These are phyloP conservation scores for Jimgerdemannia flammicorona DNA, from an alignment of 192 early-diverging fungal species.

Conservation along the genomic window DNA sequence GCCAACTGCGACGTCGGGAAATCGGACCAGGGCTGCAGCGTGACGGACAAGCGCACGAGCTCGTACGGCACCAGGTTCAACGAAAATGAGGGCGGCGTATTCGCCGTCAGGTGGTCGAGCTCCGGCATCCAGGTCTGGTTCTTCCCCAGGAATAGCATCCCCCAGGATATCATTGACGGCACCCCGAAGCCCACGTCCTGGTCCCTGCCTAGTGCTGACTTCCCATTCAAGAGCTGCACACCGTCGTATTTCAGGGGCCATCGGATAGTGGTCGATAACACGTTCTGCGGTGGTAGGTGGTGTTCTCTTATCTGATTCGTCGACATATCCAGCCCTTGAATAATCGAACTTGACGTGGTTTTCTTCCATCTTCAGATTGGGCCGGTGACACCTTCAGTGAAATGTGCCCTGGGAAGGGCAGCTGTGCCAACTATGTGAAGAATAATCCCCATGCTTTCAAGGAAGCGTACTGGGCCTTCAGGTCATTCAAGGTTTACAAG, in stretches of 20 bases:
- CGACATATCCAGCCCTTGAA: constrained; percentile 4
- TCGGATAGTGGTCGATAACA: constrained; percentile 24
- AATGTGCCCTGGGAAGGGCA: constrained; percentile 8
- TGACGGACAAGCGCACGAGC: neutral
- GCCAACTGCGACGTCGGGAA: neutral
- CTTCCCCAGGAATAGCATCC: neutral
- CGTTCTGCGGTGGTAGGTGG: constrained; percentile 8
- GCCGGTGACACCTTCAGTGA: constrained; percentile 9
- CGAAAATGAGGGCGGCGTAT: constrained; percentile 35
- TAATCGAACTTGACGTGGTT: constrained; percentile 21
- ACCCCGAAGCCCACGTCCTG: neutral
- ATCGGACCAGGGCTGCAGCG: neutral
- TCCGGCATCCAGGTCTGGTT: constrained; percentile 9
- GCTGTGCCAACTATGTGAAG: constrained; percentile 11
- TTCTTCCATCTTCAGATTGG: constrained; percentile 12
- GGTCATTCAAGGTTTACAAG: constrained; percentile 14
- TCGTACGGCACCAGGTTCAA: constrained; percentile 35
- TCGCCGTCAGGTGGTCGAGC: constrained; percentile 24
- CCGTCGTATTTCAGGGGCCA: constrained; percentile 7
- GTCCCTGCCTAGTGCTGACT: constrained; percentile 7
- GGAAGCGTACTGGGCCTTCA: constrained; percentile 17
- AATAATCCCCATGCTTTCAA: constrained; percentile 10
- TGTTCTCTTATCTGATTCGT: constrained; percentile 7
- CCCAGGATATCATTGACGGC: neutral
- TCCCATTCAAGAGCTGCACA: constrained; percentile 25